These are phyloP conservation scores for Cinchona pubescens DNA, from an alignment of 257 asterid genomes.

Conservation along the genomic window DNA sequence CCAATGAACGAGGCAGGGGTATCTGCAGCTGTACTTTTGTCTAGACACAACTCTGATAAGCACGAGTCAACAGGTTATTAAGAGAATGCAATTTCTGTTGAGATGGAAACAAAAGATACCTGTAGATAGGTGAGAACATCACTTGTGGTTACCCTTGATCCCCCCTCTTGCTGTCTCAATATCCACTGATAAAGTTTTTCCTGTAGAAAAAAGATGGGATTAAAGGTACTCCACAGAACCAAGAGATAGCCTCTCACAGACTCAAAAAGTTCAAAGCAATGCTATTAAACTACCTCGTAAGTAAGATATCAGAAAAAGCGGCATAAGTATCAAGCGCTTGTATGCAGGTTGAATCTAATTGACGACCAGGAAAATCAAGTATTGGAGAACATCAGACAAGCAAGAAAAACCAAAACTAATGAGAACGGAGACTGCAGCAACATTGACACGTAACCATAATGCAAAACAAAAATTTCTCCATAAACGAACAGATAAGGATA, in stretches of 20 bases:
- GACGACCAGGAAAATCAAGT: neutral
- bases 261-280: neutral
- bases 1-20: neutral
- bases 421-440: neutral
- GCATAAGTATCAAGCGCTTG: neutral
- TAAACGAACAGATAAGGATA: neutral
- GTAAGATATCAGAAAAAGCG: neutral
- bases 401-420: neutral
- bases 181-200: slow-evolving; percentile 51
- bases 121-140: slow-evolving; percentile 41
- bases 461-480: neutral
- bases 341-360: neutral
- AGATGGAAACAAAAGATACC: slow-evolving; percentile 22
- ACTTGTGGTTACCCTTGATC: slow-evolving; percentile 38
- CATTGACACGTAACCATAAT: neutral
- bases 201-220: slow-evolving; percentile 11
- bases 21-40: neutral
- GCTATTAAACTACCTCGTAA: neutral
- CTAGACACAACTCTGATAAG: neutral
- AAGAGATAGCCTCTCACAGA: neutral
- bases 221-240: neutral
- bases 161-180: slow-evolving; percentile 47
- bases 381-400: neutral
- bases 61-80: neutral
- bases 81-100: neutral